Conservation (phyloP, 1,139 yeast species). For the Debaryomyces nepalensis region DNA sequence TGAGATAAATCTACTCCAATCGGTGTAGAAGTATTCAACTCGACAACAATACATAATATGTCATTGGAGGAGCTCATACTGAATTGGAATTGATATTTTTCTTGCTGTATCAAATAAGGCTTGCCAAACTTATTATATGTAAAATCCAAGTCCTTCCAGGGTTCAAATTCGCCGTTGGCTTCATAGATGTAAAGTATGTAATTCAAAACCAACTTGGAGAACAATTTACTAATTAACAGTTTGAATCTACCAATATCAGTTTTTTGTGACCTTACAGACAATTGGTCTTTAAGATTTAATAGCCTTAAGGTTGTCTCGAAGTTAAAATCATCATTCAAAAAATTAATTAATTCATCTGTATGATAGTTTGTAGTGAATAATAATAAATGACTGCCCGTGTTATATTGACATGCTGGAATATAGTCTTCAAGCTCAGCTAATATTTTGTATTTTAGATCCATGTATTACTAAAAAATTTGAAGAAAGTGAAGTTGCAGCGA, state of each 20-base stretch:
- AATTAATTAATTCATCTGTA: conserved; percentile 19
- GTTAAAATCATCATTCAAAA: conserved; percentile 38
- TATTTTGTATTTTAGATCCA: too few species aligned
- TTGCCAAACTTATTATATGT: conserved; percentile 41
- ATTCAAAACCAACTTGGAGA: conserved; percentile 33
- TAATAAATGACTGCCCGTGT: not conserved
- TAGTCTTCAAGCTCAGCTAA: conserved; percentile 1
- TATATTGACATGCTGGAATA: not conserved
- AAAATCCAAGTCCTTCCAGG: conserved; percentile 28
- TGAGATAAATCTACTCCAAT: conserved; percentile 72
- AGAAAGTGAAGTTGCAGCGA: not conserved
- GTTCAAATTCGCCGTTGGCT: conserved; percentile 16
- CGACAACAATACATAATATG: conserved; percentile 49
- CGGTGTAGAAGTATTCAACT: conserved; percentile 28
- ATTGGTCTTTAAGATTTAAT: conserved; percentile 40
- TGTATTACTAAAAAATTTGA: not conserved
- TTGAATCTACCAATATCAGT: conserved; percentile 22
- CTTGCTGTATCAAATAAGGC: conserved; percentile 28
- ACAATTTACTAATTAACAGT: conserved; percentile 27
- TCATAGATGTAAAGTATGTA: conserved; percentile 17
- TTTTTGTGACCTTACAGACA: conserved; percentile 35
- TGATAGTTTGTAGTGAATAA: conserved; percentile 26
- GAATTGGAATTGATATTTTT: conserved; percentile 33
- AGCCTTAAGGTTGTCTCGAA: conserved; percentile 41
- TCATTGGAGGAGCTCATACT: conserved; percentile 64